Conservation (phyloP, 2,329 filamentous ascomycete species). For the Botrytis tulipae region DNA sequence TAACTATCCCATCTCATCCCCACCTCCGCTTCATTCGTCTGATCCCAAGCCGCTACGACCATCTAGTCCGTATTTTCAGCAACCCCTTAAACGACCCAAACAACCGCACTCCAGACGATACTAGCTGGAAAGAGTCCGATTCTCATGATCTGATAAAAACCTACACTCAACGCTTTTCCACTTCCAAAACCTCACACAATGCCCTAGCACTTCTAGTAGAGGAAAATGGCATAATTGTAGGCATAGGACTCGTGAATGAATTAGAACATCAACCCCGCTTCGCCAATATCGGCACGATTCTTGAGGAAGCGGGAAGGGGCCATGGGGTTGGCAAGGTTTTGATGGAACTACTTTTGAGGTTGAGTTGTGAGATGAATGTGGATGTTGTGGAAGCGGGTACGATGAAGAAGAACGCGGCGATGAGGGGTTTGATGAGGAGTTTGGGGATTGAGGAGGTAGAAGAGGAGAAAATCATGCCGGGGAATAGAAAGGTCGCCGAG, state of each 20-base stretch:
- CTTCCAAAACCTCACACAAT: constrained; percentile 1
- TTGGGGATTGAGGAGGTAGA: constrained; percentile 24
- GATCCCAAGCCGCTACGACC: constrained; percentile 16
- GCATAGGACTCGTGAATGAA: neutral
- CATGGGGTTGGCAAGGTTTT: neutral
- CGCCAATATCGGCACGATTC: constrained; percentile 8
- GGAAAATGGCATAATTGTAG: neutral
- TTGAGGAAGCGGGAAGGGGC: neutral
- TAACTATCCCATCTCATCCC: constrained; percentile 22
- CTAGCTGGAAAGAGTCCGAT: neutral
- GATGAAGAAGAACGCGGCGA: constrained; percentile 24
- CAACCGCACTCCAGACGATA: neutral
- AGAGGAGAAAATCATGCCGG: constrained; percentile 16
- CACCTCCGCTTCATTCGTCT: constrained; percentile 23
- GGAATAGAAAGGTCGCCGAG: neutral
- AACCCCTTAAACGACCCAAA: constrained; percentile 15
- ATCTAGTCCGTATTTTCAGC: constrained; percentile 9
- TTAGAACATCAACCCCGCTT: neutral
- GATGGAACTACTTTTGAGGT: constrained; percentile 21
- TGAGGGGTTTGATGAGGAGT: constrained; percentile 25
- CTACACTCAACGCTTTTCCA: neutral
- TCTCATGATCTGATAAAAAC: neutral
- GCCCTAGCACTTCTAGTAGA: neutral
- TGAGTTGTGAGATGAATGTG: constrained; percentile 26
- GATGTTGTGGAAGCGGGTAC: constrained; percentile 23